Conservation (phyloP, 768 basidiomycete species). For the Favolaschia claudopus region DNA sequence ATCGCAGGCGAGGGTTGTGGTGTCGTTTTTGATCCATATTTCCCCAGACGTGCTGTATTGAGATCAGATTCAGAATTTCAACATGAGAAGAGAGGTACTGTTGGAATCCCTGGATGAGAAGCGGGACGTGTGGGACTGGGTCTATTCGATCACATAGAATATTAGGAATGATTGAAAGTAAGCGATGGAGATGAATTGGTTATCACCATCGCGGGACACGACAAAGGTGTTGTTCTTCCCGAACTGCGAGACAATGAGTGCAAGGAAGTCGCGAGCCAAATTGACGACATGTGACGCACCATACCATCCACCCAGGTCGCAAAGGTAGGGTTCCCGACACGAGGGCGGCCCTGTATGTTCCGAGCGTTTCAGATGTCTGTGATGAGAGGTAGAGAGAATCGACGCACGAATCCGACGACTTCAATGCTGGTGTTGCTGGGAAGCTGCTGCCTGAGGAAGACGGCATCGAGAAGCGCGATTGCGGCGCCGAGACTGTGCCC, state of each 20-base stretch:
- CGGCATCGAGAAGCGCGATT: constrained; percentile 8
- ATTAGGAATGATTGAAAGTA: too few species aligned
- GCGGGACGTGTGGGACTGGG: constrained; percentile 12
- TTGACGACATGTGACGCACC: background rate
- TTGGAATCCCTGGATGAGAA: constrained; percentile 7
- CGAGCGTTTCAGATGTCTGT: background rate
- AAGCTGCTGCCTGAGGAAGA: constrained; percentile 18
- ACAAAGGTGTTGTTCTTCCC: constrained; percentile 11
- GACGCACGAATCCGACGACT: constrained; percentile 9
- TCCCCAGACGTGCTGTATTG: constrained; percentile 2
- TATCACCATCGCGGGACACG: constrained; percentile 13
- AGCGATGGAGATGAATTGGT: too few species aligned
- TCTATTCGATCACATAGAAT: too few species aligned
- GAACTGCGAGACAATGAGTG: background rate
- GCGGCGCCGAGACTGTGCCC: constrained; percentile 10
- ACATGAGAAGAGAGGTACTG: background rate
- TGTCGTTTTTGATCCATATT: constrained; percentile 14
- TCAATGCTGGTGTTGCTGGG: constrained; percentile 12
- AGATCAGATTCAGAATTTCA: background rate
- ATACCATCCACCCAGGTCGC: constrained; percentile 11
- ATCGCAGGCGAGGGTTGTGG: constrained; percentile 2
- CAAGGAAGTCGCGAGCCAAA: background rate
- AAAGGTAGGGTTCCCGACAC: constrained; percentile 5
- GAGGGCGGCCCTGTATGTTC: constrained; percentile 8
- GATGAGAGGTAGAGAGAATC: background rate